Base-by-base conservation (phyloP, 1,284 basidiomycete species). In the Rhodotorula mucilaginosa region DNA sequence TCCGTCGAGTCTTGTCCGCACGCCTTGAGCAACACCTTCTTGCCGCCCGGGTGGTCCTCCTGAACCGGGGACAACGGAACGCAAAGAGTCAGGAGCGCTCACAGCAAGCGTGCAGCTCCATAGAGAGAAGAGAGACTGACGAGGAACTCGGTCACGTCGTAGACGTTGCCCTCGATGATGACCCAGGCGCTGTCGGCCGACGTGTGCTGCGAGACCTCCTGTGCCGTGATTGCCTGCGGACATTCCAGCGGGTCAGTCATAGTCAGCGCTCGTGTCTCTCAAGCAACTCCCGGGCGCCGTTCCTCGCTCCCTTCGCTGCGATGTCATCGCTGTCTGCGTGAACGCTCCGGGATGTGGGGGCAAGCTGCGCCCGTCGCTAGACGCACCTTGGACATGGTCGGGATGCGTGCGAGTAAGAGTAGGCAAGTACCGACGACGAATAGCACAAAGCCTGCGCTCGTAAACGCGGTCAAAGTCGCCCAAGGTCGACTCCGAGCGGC, bases 161-260 rank as follows among this genome's bases (percentile, higher is more conserved):
- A 85, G n/a, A 85, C 86, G 73, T 87, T 83, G 4, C 86, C 87
- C 46, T 84, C 79, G 23, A 89, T 83, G 29, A 88, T 84, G 74
- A 89, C 88, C 88, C 87, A 88, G 0, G 87, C 85, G 34, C 82
- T 80, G 29, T 83, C 78, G 2, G 78, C 77, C 21, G 81, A 80
- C n/a, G 81, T 82, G 65, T 86, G 85, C 7, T 81, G 81, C 61
- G 81, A 81, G 16, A 89, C 76, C 70, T 88, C 86, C 16, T 65
- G 80, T 7, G 80, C 62, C 0, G 84, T 84, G 67, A 89, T 85
- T 5, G 64, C 60, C 67, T 75, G 58, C 31, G 1, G 21, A 23
- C n/a, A 8, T 15, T 8, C 44, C 23, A 57, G 5, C n/a, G 15
- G 3, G 16, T 29, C 19, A 2, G 26, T 13, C 31, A 18, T 48